phyloP scores from a whole-genome alignment of 192 early-diverging fungal species.

The Coemansia sp. region DNA sequence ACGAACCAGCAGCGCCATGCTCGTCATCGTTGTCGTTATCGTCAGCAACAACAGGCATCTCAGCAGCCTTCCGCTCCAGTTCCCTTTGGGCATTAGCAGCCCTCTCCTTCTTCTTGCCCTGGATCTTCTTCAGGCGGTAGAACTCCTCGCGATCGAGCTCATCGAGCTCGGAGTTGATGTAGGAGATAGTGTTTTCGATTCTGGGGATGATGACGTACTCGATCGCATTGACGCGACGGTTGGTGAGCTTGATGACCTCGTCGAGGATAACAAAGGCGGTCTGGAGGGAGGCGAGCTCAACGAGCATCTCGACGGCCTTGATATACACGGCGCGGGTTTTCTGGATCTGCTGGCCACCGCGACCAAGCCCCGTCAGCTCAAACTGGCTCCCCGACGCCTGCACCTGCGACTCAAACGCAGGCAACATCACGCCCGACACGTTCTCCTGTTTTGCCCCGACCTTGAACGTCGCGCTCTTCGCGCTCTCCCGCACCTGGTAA shows the following conservation, averaged over 20 bases:
- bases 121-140: conserved; percentile 97
- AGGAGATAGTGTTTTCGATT: conserved; percentile 97
- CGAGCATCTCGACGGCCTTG: conserved; percentile 91
- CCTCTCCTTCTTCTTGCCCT: conserved; percentile 96
- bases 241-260: conserved; percentile 99
- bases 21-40: conserved; percentile 1
- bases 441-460: conserved; percentile 95
- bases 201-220: conserved; percentile 99
- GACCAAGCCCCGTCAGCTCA: conserved; percentile 97
- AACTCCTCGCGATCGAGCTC: conserved; percentile 99
- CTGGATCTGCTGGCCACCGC: conserved; percentile 97
- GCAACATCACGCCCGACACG: conserved; percentile 95
- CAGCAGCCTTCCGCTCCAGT: conserved; percentile 23
- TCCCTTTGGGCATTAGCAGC: conserved; percentile 52
- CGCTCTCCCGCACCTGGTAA: conserved; percentile 95
- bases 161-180: conserved; percentile 95
- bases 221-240: conserved; percentile 98
- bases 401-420: conserved; percentile 77
- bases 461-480: conserved; percentile 87
- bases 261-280: conserved; percentile 99
- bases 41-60: conserved; percentile 5
- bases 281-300: conserved; percentile 98
- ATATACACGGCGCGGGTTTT: conserved; percentile 93
- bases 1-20: background rate
- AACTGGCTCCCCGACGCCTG: conserved; percentile 90